Percentiles rank a stretch among this genome's conserved stretches.
phyloP scores from a whole-genome alignment of 2,329 filamentous ascomycete species.

The Paecilomyces formosus region DNA sequence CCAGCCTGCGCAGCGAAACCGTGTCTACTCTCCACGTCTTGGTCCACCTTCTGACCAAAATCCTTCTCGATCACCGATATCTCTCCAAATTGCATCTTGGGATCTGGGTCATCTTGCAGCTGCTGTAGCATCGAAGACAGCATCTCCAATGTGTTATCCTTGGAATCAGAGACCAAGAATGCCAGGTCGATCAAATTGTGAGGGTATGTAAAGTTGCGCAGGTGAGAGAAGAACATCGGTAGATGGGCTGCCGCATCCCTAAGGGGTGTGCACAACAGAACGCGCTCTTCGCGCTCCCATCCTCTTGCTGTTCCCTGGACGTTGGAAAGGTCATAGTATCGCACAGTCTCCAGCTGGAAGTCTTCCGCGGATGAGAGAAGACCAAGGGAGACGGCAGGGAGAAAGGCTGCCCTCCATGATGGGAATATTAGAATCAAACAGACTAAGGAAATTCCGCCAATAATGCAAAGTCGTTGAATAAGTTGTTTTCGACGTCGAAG shows the following conservation, averaged over 20 bases:
- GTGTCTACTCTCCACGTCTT: constrained; percentile 95
- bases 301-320: constrained; percentile 86
- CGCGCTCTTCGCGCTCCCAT: constrained; percentile 94
- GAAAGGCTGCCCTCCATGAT: constrained; percentile 57
- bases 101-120: constrained; percentile 72
- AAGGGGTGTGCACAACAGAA: constrained; percentile 87
- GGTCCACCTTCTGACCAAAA: constrained; percentile 95
- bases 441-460: constrained; percentile 50
- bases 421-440: constrained; percentile 67
- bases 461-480: constrained; percentile 58
- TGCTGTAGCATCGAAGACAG: constrained; percentile 68
- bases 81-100: constrained; percentile 80
- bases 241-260: constrained; percentile 88
- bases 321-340: constrained; percentile 91
- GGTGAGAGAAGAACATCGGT: constrained; percentile 97
- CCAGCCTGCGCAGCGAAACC: constrained; percentile 94
- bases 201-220: constrained; percentile 93
- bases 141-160: constrained; percentile 75
- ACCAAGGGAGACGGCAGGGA: constrained; percentile 60
- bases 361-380: constrained; percentile 61
- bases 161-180: constrained; percentile 95
- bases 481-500: constrained; percentile 67
- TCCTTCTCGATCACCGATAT: constrained; percentile 98
- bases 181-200: constrained; percentile 94
- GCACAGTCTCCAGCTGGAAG: constrained; percentile 83